These are phyloP conservation scores for Rhynchospora tenuis DNA, from an alignment of 176 grass and related monocot species.

Conservation along the genomic window DNA sequence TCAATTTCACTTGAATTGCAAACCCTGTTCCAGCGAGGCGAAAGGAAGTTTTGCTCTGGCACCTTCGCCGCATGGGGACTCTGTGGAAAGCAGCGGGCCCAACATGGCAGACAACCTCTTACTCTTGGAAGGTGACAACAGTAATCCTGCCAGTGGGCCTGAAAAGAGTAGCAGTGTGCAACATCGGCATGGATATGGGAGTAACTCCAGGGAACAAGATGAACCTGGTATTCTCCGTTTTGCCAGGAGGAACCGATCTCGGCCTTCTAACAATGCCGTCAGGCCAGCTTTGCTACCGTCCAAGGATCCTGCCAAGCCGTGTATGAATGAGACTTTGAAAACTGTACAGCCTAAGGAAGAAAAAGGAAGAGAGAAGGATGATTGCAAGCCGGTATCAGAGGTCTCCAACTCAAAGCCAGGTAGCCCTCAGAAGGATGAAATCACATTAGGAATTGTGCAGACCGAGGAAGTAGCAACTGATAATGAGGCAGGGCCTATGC, in stretches of 20 bases:
- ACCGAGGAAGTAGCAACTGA: not conserved
- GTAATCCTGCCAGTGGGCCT: conserved; percentile 46
- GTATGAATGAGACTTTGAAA: not conserved
- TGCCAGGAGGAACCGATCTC: conserved; percentile 24
- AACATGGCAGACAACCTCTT: conserved; percentile 91
- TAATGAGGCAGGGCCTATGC: not conserved
- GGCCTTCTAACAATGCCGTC: conserved; percentile 1
- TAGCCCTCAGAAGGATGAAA: not conserved
- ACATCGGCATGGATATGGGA: conserved; percentile 34
- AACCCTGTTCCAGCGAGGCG: conserved; percentile 51
- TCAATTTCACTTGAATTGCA: conserved; percentile 17
- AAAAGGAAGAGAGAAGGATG: conserved; percentile 25
- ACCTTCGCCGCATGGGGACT: conserved; percentile 84
- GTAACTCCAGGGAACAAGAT: conserved; percentile 68
- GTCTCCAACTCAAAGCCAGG: not conserved
- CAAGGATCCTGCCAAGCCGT: not conserved
- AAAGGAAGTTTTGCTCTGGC: conserved; percentile 82
- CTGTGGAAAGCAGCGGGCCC: conserved; percentile 77
- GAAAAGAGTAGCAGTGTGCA: conserved; percentile 54
- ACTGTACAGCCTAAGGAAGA: conserved; percentile 11
- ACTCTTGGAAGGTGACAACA: conserved; percentile 83
- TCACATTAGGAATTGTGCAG: not conserved
- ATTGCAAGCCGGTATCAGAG: not conserved
- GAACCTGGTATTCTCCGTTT: conserved; percentile 64
- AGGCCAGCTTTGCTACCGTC: not conserved